Percentiles rank a stretch among this genome's conserved stretches.
phyloP scores from a whole-genome alignment of 768 basidiomycete species.

The Suillus subluteus region DNA sequence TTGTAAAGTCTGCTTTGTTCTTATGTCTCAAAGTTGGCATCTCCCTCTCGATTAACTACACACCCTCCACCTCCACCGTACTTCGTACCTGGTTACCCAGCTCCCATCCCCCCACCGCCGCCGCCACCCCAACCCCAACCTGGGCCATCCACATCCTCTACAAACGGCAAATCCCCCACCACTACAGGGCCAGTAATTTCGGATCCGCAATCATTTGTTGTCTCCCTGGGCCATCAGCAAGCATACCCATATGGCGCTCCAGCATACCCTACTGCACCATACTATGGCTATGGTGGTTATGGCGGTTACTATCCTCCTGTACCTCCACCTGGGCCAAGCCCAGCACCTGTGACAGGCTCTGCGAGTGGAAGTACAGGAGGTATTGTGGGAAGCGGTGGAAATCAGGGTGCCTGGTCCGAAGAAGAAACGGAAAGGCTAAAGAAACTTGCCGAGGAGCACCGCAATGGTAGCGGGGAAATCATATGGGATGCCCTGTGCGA shows the following conservation, averaged over 20 bases:
- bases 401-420: slow-evolving; percentile 78
- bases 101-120: slow-evolving; percentile 31
- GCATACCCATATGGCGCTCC: slow-evolving; percentile 38
- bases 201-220: slow-evolving; percentile 73
- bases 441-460: slow-evolving; percentile 70
- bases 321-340: slow-evolving; percentile 29
- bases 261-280: slow-evolving; percentile 64
- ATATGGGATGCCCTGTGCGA: slow-evolving; percentile 81
- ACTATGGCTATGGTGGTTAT: slow-evolving; percentile 58
- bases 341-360: slow-evolving; percentile 27
- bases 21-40: slow-evolving; percentile 56
- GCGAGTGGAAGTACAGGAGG: slow-evolving; percentile 24
- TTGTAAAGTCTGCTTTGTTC: too few species aligned
- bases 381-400: slow-evolving; percentile 41
- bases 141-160: slow-evolving; percentile 33
- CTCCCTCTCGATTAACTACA: slow-evolving; percentile 69
- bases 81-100: slow-evolving; percentile 44
- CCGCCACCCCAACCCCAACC: slow-evolving; percentile 41
- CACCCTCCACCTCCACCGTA: slow-evolving; percentile 67
- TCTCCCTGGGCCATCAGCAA: slow-evolving; percentile 63
- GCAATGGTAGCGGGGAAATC: slow-evolving; percentile 48
- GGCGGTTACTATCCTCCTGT: slow-evolving; percentile 36
- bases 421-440: slow-evolving; percentile 74
- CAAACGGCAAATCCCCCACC: slow-evolving; percentile 37
- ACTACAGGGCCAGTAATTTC: slow-evolving; percentile 58